These are phyloP conservation scores for Tilletia indica DNA, from an alignment of 1,284 basidiomycete genomes.

Conservation along the genomic window DNA sequence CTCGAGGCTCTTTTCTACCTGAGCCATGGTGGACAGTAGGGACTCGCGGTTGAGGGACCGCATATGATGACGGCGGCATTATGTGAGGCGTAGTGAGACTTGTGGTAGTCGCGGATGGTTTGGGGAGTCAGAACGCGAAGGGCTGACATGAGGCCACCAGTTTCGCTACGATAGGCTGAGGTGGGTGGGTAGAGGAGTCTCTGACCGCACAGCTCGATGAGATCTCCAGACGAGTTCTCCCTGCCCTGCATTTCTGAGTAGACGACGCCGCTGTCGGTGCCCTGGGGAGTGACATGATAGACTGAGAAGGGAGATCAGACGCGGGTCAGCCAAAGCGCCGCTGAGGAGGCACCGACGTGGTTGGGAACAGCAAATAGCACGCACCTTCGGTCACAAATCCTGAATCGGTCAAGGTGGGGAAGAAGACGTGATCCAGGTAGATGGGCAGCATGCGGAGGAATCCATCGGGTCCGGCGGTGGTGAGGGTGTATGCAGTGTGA, in stretches of 20 bases:
- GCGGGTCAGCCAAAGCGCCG: no score
- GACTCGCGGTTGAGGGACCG: slow-evolving; percentile 67
- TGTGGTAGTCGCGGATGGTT: slow-evolving; percentile 84
- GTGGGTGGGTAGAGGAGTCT: slow-evolving; percentile 74
- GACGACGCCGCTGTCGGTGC: slow-evolving; percentile 91
- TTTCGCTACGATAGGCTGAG: slow-evolving; percentile 92
- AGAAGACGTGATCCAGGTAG: slow-evolving; percentile 94
- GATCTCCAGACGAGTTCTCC: slow-evolving; percentile 84
- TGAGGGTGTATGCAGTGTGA: slow-evolving; percentile 79
- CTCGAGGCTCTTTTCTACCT: slow-evolving; percentile 45
- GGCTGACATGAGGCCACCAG: slow-evolving; percentile 91
- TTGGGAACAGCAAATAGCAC: background rate
- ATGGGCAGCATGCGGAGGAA: slow-evolving; percentile 92
- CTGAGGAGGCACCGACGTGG: no score
- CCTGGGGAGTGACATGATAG: slow-evolving; percentile 79
- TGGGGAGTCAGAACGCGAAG: slow-evolving; percentile 81
- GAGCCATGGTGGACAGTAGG: slow-evolving; percentile 66
- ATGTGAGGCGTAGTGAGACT: slow-evolving; percentile 87
- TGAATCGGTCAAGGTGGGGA: slow-evolving; percentile 87
- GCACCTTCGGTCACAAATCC: slow-evolving; percentile 82
- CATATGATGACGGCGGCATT: slow-evolving; percentile 82
- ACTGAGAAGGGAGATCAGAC: slow-evolving; percentile 14
- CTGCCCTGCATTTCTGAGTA: slow-evolving; percentile 85
- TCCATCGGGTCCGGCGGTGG: slow-evolving; percentile 94
- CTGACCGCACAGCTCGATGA: slow-evolving; percentile 70